Conservation (phyloP, 2,329 filamentous ascomycete species). For the Diaporthe longicolla region DNA sequence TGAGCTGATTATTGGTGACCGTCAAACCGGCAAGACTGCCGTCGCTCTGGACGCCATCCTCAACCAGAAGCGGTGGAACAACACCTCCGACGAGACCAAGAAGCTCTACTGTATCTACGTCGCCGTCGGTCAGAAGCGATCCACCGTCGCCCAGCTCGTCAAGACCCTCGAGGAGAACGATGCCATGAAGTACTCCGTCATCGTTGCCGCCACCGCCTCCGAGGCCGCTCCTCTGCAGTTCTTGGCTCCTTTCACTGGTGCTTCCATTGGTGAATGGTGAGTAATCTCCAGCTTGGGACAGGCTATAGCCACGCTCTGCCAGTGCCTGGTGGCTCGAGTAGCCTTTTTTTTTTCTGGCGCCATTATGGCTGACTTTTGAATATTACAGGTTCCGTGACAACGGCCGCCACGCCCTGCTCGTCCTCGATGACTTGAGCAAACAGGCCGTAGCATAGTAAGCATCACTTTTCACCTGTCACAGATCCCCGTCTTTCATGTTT, state of each 20-base stretch:
- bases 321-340: too few relatives aligned
- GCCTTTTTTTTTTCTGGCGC: too few relatives aligned
- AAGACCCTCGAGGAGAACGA: conserved; percentile 99
- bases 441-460: conserved; percentile 87
- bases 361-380: neutral
- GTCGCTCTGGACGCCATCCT: conserved; percentile 98
- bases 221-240: conserved; percentile 97
- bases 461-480: too few relatives aligned
- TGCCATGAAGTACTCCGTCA: conserved; percentile 96
- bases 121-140: conserved; percentile 99
- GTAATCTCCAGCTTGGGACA: neutral
- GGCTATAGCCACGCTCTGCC: too few relatives aligned
- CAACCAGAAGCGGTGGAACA: conserved; percentile 99
- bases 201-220: conserved; percentile 96
- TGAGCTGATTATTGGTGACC: conserved; percentile 99
- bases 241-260: conserved; percentile 88
- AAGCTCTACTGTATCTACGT: conserved; percentile 99
- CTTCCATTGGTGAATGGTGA: neutral
- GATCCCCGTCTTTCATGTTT: too few relatives aligned
- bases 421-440: conserved; percentile 97
- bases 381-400: conserved; percentile 80
- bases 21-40: conserved; percentile 99
- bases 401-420: conserved; percentile 89
- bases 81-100: conserved; percentile 86
- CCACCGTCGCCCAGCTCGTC: conserved; percentile 98